Evolutionary conservation across 2,329 filamentous ascomycete species (phyloP).

Genomic region (Rosellinia necatrix): DNA sequence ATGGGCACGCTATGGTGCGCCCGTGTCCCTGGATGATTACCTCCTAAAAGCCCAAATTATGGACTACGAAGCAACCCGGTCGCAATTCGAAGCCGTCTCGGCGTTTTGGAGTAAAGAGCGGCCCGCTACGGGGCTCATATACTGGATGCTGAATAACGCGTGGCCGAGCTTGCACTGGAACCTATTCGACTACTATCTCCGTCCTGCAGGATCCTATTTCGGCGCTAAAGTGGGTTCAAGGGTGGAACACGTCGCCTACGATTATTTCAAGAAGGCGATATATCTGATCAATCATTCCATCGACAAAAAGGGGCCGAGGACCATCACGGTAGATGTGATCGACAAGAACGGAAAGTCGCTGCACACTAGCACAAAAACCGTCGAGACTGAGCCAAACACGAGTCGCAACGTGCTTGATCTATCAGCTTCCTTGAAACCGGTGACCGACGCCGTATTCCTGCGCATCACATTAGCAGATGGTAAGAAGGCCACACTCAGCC

Average conservation of each 20-base stretch:
- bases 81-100: constrained; percentile 62
- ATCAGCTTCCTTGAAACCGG: constrained; percentile 37
- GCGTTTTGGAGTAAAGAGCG: constrained; percentile 54
- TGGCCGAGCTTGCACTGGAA: constrained; percentile 71
- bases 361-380: constrained; percentile 37
- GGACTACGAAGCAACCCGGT: constrained; percentile 67
- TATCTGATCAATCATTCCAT: constrained; percentile 61
- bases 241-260: constrained; percentile 59
- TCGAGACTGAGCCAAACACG: constrained; percentile 50
- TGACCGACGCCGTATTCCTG: constrained; percentile 54
- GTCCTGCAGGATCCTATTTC: constrained; percentile 62
- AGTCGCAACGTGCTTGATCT: constrained; percentile 45
- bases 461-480: constrained; percentile 51
- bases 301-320: constrained; percentile 45
- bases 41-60: constrained; percentile 63
- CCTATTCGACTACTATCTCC: constrained; percentile 66
- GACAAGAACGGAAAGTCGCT: constrained; percentile 51
- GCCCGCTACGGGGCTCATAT: constrained; percentile 64
- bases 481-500: constrained; percentile 46
- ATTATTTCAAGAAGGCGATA: constrained; percentile 52
- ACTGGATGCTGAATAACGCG: constrained; percentile 71
- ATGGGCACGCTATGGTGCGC: constrained; percentile 56
- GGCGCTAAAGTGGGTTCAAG: constrained; percentile 58
- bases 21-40: constrained; percentile 60
- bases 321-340: constrained; percentile 55